A percentile compares a stretch with the other conserved stretches of the same genome.
Evolutionary conservation across 495 filamentous ascomycete species (phyloP).

Genomic region (Penicillium cosmopolitanum): DNA sequence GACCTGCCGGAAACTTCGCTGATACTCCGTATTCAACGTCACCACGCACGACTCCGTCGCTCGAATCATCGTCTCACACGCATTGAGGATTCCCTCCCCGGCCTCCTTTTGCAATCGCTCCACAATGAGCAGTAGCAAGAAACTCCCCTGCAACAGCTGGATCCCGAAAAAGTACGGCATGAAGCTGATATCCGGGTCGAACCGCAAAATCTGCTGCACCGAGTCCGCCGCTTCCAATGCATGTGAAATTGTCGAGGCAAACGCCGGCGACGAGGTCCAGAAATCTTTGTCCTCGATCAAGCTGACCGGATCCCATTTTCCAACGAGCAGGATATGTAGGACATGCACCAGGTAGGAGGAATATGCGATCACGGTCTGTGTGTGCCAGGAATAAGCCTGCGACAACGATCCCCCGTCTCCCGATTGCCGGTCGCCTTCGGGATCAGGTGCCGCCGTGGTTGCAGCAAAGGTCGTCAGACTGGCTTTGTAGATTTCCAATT

Average conservation of each 20-base stretch:
- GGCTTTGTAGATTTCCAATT: conserved; percentile 79
- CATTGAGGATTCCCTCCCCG: conserved; percentile 76
- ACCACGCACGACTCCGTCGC: conserved; percentile 86
- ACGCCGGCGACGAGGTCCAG: conserved; percentile 83
- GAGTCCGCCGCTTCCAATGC: conserved; percentile 80
- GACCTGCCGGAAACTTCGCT: conserved; percentile 82
- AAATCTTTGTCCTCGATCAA: conserved; percentile 86
- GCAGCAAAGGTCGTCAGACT: conserved; percentile 82
- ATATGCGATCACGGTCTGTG: conserved; percentile 87
- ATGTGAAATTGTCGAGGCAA: conserved; percentile 78
- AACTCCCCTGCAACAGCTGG: conserved; percentile 81
- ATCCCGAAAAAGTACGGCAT: conserved; percentile 93
- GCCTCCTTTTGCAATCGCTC: conserved; percentile 82
- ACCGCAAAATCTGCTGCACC: conserved; percentile 80
- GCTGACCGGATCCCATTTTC: conserved; percentile 87
- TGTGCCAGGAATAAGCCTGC: conserved; percentile 66
- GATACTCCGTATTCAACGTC: conserved; percentile 84
- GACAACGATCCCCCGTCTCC: conserved; percentile 43
- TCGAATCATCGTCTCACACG: conserved; percentile 84
- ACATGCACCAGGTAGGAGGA: conserved; percentile 87
- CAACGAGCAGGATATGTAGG: conserved; percentile 79
- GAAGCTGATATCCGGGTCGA: conserved; percentile 81
- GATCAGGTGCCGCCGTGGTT: conserved; percentile 39
- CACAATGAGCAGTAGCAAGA: conserved; percentile 78
- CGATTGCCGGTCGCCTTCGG: conserved; percentile 22